Base-by-base conservation (phyloP, 1,284 basidiomycete species). In the Coriolopsis trogii region DNA sequence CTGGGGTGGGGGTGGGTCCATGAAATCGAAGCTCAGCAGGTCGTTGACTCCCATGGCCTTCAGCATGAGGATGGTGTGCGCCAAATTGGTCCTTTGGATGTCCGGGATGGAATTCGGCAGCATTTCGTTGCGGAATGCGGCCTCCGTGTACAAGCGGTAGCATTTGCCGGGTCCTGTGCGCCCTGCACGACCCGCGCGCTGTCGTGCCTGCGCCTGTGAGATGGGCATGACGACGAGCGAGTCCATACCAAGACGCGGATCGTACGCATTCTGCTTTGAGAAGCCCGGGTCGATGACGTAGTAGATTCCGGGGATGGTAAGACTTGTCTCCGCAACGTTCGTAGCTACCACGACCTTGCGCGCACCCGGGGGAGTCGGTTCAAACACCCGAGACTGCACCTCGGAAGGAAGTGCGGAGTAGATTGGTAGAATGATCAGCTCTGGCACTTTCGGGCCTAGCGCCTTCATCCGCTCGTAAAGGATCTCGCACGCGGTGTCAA, bases 11-110 rank as follows among this genome's bases (percentile, higher is more conserved):
- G 97, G 97, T 1, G 96, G 95, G 70, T 99, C 97, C 96, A 99
- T 98, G 68, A 98, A 99, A 70, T 98, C 96, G 70, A 99, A 99
- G 70, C 93, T 93, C 58, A 99, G 85, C 18, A 99, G 76, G 68
- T 99, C 95, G 66, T 99, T 99, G 74, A 99, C 86, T 28, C 97
- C 97, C 95, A 99, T 98, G 3, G 97, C 95, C 69, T 99, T 99
- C 56, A 99, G 79, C 73, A 95, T 91, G 16, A 99, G 74, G 65
- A 99, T 98, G 1, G 95, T 98, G 43, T 88, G 82, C 4, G 95
- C 84, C 59, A 99, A 72, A 70, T 98, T 98, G 57, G 95, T 95
- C 20, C 96, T 84, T 70, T 98, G 96, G 61, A 99, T 98, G 70
- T 99, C 96, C 3, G 96, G 96, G 53, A 98, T 95, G 5, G 94